Evolutionary conservation across 179 eudicot species (phyloP).

Genomic region (Nepenthes alata): DNA sequence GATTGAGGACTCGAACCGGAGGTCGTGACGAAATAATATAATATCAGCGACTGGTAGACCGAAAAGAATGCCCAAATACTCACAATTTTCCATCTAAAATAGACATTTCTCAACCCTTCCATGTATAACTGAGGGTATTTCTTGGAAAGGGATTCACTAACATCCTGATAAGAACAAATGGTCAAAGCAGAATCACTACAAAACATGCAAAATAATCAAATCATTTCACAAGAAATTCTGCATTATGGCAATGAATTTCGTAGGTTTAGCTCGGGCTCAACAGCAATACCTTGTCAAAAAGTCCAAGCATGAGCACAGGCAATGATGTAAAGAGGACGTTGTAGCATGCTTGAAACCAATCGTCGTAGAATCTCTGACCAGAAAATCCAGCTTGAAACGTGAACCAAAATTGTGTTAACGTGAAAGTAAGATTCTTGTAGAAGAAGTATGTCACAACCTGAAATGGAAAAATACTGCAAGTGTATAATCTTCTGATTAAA

Average conservation of each 20-base stretch:
- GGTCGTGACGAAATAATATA: slow-evolving; percentile 49
- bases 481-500: background rate
- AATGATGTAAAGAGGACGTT: slow-evolving; percentile 86
- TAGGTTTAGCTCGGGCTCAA: background rate
- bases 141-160: slow-evolving; percentile 80
- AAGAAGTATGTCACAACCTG: slow-evolving; percentile 94
- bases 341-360: slow-evolving; percentile 95
- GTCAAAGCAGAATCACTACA: slow-evolving; percentile 1
- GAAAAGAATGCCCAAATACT: slow-evolving; percentile 62
- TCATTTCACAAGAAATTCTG: background rate
- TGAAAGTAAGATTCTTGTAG: slow-evolving; percentile 91
- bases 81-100: slow-evolving; percentile 70
- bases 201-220: background rate
- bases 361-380: slow-evolving; percentile 95
- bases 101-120: slow-evolving; percentile 76
- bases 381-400: slow-evolving; percentile 85
- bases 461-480: slow-evolving; percentile 6
- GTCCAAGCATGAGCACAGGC: slow-evolving; percentile 83
- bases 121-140: slow-evolving; percentile 78
- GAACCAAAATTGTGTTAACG: slow-evolving; percentile 96
- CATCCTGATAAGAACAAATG: slow-evolving; percentile 46
- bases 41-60: slow-evolving; percentile 64
- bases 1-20: slow-evolving; percentile 54
- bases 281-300: slow-evolving; percentile 74
- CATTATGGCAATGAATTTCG: too few relatives aligned